Evolutionary conservation across 108 stramenopile species (phyloP).

Genomic region (Parmales sp.): DNA sequence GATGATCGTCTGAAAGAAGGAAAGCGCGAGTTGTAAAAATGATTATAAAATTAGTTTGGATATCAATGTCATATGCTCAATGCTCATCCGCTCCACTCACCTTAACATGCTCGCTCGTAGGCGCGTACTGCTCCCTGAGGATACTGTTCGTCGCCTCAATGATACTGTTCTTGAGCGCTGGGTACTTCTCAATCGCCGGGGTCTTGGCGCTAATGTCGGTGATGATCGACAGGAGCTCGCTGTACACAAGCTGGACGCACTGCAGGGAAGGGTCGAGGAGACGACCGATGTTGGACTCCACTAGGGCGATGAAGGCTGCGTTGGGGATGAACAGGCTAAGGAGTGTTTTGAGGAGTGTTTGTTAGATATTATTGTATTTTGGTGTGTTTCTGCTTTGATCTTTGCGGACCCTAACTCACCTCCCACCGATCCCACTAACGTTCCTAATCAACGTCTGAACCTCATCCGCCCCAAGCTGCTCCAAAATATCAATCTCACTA

Average conservation of each 20-base stretch:
- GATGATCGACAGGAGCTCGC: slow-evolving; percentile 38
- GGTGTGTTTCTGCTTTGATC: too few species aligned
- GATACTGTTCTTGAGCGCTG: slow-evolving; percentile 34
- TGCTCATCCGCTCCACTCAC: too few species aligned
- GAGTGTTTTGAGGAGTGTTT: too few species aligned
- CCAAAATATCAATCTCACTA: slow-evolving; percentile 35
- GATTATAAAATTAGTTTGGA: too few species aligned
- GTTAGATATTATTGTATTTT: too few species aligned
- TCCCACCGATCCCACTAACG: slow-evolving; percentile 37
- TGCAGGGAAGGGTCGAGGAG: slow-evolving; percentile 41
- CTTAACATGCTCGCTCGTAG: slow-evolving; percentile 3
- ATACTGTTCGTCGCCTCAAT: slow-evolving; percentile 26
- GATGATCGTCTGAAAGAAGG: slow-evolving; percentile 42
- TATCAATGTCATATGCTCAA: too few species aligned
- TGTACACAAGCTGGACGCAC: slow-evolving; percentile 44
- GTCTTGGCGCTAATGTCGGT: slow-evolving; percentile 18
- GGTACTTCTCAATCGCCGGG: slow-evolving; percentile 40
- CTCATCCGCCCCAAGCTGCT: slow-evolving; percentile 38
- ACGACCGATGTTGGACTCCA: slow-evolving; percentile 38
- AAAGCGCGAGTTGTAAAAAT: slow-evolving; percentile 16
- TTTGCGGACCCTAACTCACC: too few species aligned
- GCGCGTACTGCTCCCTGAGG: slow-evolving; percentile 14
- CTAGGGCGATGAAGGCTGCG: slow-evolving; percentile 43
- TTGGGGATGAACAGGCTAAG: slow-evolving; percentile 51
- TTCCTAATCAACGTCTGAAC: slow-evolving; percentile 52